These are phyloP conservation scores for Dothideomycetes sp. DNA, from an alignment of 2,329 filamentous ascomycete genomes.

Conservation along the genomic window DNA sequence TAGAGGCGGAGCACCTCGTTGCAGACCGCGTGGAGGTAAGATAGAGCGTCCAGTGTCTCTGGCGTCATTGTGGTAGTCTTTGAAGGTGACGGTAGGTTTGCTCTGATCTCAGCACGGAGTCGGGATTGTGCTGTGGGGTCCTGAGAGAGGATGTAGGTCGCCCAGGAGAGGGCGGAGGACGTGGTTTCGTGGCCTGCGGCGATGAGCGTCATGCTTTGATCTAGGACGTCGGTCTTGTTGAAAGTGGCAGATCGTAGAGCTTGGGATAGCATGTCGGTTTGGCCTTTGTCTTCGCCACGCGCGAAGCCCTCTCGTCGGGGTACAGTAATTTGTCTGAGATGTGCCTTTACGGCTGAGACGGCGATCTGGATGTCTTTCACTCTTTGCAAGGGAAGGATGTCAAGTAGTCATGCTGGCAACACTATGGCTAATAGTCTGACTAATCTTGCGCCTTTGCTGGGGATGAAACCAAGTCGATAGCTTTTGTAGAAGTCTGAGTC, in stretches of 20 bases:
- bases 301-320: too few relatives aligned
- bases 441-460: too few relatives aligned
- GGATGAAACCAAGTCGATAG: too few relatives aligned
- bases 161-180: conserved; percentile 65
- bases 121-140: conserved; percentile 54
- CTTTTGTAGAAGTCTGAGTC: too few relatives aligned
- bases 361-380: too few relatives aligned
- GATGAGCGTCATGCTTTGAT: conserved; percentile 46
- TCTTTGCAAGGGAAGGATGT: too few relatives aligned
- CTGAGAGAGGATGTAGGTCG: conserved; percentile 56
- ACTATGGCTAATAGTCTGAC: too few relatives aligned
- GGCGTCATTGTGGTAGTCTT: conserved; percentile 29
- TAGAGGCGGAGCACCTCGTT: conserved; percentile 21
- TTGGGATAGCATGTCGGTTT: conserved; percentile 36
- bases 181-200: conserved; percentile 64
- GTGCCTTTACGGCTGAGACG: conserved; percentile 53
- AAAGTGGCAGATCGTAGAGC: conserved; percentile 43
- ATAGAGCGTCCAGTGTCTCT: conserved; percentile 29
- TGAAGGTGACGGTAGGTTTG: conserved; percentile 26
- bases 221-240: conserved; percentile 39
- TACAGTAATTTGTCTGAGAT: too few relatives aligned
- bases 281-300: too few relatives aligned
- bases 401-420: too few relatives aligned
- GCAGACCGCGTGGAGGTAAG: conserved; percentile 35
- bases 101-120: conserved; percentile 58